Evolutionary conservation across 805 yeast genomes (phyloP), one percentile per base, ranked within the genome.

Genomic region (Candida xiaguanensis): DNA sequence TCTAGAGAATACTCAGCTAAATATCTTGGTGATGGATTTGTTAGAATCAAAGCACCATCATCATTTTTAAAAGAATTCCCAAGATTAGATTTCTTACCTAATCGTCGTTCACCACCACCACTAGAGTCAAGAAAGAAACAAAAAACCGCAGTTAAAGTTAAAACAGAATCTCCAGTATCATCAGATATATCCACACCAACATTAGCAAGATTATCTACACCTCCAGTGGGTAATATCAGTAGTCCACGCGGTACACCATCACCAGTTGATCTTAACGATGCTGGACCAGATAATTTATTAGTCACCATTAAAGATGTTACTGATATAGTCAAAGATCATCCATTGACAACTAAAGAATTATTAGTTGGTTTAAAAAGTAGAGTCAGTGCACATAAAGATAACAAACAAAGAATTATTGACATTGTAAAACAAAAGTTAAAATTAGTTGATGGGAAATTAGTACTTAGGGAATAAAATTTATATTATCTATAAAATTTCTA

Each of bases 11-110:
- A 56, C 19, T 47, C 49, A 36, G 68, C 63, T 8, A 50, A 53
- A 13, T 45, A 57, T 35, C 43, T 53, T 9, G 65, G 63, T 39
- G 65, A 59, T 56, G 77, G 61, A 42, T 52, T 61, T 44, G 76
- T 85, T 33, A 75, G 78, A 11, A 61, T 90, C 31, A 83, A 74
- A 50, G 85, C 89, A 1, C 78, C 84, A 5, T 70, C 75, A 11
- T 68, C 70, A 27, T 68, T 85, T 12, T 68, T 90, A 43, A 57
- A 63, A 13, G 74, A 74, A 26, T 88, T 89, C 63, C 93, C 93
- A 2, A 64, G 58, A 14, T 95, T 95, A 19, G 85, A 80, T 39
- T 90, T 96, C 96, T 82, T 82, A 59, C 91, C 96, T 16, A 68
- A 67, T 8, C 69, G 68, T 45, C 74, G 61, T 20, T 65, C 63